Evolutionary conservation across 208 protist species (phyloP), one percentile per base, ranked within the genome.

Genomic region (Naegleria fowleri): DNA sequence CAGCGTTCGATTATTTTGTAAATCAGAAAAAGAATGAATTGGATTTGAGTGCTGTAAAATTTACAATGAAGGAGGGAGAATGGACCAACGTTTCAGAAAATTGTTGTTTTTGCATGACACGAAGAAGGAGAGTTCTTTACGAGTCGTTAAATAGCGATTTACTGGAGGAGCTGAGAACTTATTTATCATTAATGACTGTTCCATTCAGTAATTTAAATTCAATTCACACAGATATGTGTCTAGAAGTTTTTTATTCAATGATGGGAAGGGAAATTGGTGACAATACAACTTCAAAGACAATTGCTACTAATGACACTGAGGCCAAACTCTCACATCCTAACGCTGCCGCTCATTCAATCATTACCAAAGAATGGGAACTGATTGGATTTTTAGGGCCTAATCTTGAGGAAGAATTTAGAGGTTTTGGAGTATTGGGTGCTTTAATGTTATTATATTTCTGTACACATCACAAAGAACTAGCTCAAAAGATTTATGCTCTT

Each of bases 351-450:
- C n/a, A n/a, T n/a, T n/a, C n/a, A n/a, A n/a, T n/a, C n/a, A n/a
- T n/a, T n/a, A n/a, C n/a, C n/a, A n/a, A n/a, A 75, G 29, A 86
- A 29, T 86, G 83, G 83, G 83, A 86, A 13, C 39, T 16, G 7
- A 40, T 86, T 5, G 83, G 83, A 25, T 86, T 86, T 86, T 43
- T 86, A 19, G 83, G 83, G 19, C 83, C 83, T 7, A 33, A 86
- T 33, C 38, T 86, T 5, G 40, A 86, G 16, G n/a, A 16, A n/a
- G 83, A 86, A 43, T 86, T 86, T 43, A 43, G 83, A 86, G 83
- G 83, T 38, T 25, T 86, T 43, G 83, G 83, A 6, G 41, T 86
- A 86, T 48, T 86, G 39, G 83, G 83, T 48, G 83, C 83, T 16
- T n/a, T 86, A 48, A 86, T 86, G 83, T 9, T 43, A 29, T 43